These are phyloP conservation scores for Suillus clintonianus DNA, from an alignment of 768 basidiomycete genomes.

Conservation along the genomic window DNA sequence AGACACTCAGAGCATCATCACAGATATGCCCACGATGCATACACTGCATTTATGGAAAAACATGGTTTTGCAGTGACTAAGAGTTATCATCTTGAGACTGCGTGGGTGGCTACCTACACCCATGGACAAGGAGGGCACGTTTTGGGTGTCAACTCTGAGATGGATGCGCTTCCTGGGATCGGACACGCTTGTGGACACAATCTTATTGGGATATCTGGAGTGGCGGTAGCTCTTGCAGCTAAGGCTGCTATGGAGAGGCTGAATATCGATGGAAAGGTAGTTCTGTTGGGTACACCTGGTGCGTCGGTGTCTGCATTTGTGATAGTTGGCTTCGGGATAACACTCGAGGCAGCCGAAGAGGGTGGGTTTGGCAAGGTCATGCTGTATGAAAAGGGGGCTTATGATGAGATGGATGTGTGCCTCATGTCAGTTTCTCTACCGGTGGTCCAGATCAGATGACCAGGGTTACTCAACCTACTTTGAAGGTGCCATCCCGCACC, in stretches of 20 bases:
- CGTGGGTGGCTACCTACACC: constrained; percentile 65
- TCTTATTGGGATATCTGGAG: constrained; percentile 69
- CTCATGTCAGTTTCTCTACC: constrained; percentile 49
- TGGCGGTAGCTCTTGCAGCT: constrained; percentile 64
- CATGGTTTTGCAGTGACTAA: constrained; percentile 62
- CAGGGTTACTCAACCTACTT: neutral
- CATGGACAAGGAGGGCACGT: constrained; percentile 63
- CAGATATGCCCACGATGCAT: constrained; percentile 66
- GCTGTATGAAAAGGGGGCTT: constrained; percentile 65
- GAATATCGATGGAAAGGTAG: constrained; percentile 61
- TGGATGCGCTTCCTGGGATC: constrained; percentile 54
- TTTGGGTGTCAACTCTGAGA: constrained; percentile 76
- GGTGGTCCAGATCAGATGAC: neutral
- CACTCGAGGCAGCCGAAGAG: constrained; percentile 58
- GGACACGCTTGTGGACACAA: constrained; percentile 79
- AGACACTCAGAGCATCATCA: neutral
- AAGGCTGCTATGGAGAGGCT: constrained; percentile 58
- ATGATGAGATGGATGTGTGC: constrained; percentile 70
- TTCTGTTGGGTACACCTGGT: constrained; percentile 76
- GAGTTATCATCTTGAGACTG: constrained; percentile 62
- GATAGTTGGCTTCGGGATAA: neutral
- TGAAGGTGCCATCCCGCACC: constrained; percentile 74
- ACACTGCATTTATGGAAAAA: constrained; percentile 64
- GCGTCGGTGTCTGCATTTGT: constrained; percentile 1
- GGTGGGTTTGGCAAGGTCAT: constrained; percentile 67